Base-by-base conservation (phyloP, 768 basidiomycete species). In the Cyclocybe aegerita region DNA sequence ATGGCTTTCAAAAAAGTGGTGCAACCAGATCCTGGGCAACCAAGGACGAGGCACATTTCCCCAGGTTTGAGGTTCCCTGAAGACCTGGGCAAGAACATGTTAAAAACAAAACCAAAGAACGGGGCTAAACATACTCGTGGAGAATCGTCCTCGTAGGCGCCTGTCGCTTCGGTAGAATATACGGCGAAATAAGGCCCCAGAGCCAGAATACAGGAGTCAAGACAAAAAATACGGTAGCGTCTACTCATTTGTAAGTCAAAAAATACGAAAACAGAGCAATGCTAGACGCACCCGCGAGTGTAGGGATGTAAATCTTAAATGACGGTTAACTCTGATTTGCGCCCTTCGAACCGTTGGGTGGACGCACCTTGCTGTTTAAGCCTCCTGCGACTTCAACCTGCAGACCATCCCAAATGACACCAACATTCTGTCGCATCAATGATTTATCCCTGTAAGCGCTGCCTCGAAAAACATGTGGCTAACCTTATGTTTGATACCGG, bases 31-130 rank as follows among this genome's bases (percentile, higher is more conserved):
- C 87, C 88, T 4, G 92, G 92, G 48, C 89, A 85, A 14, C 92
- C 92, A 9, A 90, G 74, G 15, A 89, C 90, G 5, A 93, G 78
- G 61, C 90, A 86, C 91, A 94, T 93, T 74, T 94, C 86, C 12
- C 90, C 85, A 0, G 88, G 81, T 54, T 87, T 84, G 36, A 91
- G 67, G 12, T 84, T 71, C 36, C 90, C 91, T 6, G 82, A 83
- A 15, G 79, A 79, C 54, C 84, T 83, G 48, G 30, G 32, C 12
- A 59, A 46, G n/a, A 14, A 40, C 12, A 38, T 38, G 30, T 37
- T 39, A 41, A 17, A 17, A 30, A 36, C 2, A 39, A 9, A 31
- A 31, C 37, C 31, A 36, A 48, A 39, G 6, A 12, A 15, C 34
- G 15, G 14, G 16, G 15, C 3, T 10, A 35, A 39, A 59, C 65